Conservation (phyloP, 208 protist species). For the Leishmania martiniquensis region DNA sequence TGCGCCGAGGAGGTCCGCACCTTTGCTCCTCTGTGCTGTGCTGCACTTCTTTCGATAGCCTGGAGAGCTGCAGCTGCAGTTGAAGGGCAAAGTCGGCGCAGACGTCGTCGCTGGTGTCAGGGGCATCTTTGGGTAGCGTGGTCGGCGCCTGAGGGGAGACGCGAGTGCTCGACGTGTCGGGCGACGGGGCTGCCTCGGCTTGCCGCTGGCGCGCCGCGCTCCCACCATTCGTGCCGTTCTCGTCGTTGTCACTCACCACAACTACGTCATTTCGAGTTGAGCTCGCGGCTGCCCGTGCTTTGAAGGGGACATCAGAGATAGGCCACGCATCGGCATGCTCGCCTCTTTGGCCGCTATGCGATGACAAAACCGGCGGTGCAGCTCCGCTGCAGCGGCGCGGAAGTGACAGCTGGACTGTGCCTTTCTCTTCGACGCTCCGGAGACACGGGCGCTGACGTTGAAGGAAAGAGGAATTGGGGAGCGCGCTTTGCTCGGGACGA, state of each 20-base stretch:
- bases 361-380: not conserved
- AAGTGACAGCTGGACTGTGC: not conserved
- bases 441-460: not conserved
- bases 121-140: not conserved
- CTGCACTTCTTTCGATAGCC: constrained; percentile 48
- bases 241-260: not conserved
- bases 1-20: constrained; percentile 30
- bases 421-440: not conserved
- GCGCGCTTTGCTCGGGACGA: not conserved
- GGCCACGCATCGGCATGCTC: not conserved
- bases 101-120: not conserved
- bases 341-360: not conserved
- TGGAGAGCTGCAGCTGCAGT: constrained; percentile 39
- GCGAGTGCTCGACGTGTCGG: not conserved
- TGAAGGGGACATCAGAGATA: not conserved
- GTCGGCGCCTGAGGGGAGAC: not conserved
- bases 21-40: constrained; percentile 39
- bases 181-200: not conserved
- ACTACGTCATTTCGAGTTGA: not conserved
- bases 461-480: not conserved
- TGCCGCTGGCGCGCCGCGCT: not conserved
- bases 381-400: not conserved
- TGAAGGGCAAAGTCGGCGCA: not conserved
- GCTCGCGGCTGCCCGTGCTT: not conserved
- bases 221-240: not conserved